phyloP scores from a whole-genome alignment of 805 yeast species.

The Yueomyces sinensis region DNA sequence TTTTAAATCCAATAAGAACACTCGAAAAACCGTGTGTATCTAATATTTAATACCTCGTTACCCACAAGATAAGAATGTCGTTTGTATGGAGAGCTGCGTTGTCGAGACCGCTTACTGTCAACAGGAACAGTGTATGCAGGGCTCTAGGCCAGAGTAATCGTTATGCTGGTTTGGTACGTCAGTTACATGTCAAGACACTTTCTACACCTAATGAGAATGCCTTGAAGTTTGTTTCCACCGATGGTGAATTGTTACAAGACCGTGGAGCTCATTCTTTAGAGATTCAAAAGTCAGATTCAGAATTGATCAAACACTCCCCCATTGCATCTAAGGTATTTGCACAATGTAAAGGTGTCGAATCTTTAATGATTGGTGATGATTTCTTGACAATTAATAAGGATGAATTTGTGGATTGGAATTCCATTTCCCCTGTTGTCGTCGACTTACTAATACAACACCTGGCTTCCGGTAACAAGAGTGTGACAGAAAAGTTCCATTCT shows the following conservation, averaged over 20 bases:
- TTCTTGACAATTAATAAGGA: slow-evolving; percentile 63
- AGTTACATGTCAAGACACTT: slow-evolving; percentile 29
- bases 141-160: too few species aligned
- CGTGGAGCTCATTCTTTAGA: slow-evolving; percentile 22
- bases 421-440: slow-evolving; percentile 50
- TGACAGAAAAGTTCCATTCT: slow-evolving; percentile 17
- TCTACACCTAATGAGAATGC: slow-evolving; percentile 72
- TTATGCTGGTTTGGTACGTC: too few species aligned
- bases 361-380: slow-evolving; percentile 62
- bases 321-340: slow-evolving; percentile 46
- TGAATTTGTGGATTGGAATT: slow-evolving; percentile 56
- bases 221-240: slow-evolving; percentile 40
- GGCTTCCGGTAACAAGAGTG: slow-evolving; percentile 17
- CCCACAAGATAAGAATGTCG: too few species aligned
- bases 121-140: too few species aligned
- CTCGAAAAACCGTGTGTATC: too few species aligned
- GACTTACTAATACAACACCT: slow-evolving; percentile 20
- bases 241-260: slow-evolving; percentile 23
- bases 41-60: too few species aligned
- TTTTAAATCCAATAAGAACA: too few species aligned
- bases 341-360: slow-evolving; percentile 39
- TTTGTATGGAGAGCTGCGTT: too few species aligned
- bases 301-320: slow-evolving; percentile 36
- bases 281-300: slow-evolving; percentile 21
- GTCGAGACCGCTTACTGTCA: too few species aligned